A percentile compares a stretch with the other conserved stretches of the same genome.
These are phyloP conservation scores for Pichia sp. DNA, from an alignment of 1,139 yeast genomes.

Conservation along the genomic window DNA sequence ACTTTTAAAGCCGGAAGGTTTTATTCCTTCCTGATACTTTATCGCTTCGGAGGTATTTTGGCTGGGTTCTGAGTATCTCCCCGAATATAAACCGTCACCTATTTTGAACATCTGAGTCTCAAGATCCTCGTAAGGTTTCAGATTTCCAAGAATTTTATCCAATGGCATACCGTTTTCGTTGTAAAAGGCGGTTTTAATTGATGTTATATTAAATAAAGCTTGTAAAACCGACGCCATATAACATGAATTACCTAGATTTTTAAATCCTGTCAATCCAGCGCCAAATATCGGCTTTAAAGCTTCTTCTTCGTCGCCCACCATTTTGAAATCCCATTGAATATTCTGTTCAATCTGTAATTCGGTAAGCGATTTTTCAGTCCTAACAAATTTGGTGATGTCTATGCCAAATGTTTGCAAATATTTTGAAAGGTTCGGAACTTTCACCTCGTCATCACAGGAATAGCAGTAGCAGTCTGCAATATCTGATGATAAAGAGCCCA, in stretches of 20 bases:
- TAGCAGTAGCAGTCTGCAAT: slow-evolving; percentile 83
- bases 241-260: slow-evolving; percentile 89
- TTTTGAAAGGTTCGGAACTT: slow-evolving; percentile 50
- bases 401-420: slow-evolving; percentile 60
- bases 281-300: slow-evolving; percentile 60
- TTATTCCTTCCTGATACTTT: slow-evolving; percentile 65
- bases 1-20: slow-evolving; percentile 67
- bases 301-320: slow-evolving; percentile 67
- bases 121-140: slow-evolving; percentile 57
- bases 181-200: slow-evolving; percentile 22
- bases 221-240: slow-evolving; percentile 80
- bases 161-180: slow-evolving; percentile 25
- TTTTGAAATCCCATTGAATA: slow-evolving; percentile 83
- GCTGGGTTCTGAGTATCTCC: slow-evolving; percentile 58
- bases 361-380: slow-evolving; percentile 78
- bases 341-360: slow-evolving; percentile 92
- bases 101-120: slow-evolving; percentile 67
- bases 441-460: slow-evolving; percentile 79
- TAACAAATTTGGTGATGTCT: slow-evolving; percentile 44
- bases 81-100: slow-evolving; percentile 72
- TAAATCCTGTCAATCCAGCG: slow-evolving; percentile 66
- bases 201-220: slow-evolving; percentile 41
- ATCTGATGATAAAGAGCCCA: slow-evolving; percentile 78
- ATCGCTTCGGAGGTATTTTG: slow-evolving; percentile 32
- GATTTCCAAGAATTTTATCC: slow-evolving; percentile 23